A percentile compares a stretch with the other conserved stretches of the same genome.
phyloP scores from a whole-genome alignment of 192 early-diverging fungal species.

The Backusella australiensis region DNA sequence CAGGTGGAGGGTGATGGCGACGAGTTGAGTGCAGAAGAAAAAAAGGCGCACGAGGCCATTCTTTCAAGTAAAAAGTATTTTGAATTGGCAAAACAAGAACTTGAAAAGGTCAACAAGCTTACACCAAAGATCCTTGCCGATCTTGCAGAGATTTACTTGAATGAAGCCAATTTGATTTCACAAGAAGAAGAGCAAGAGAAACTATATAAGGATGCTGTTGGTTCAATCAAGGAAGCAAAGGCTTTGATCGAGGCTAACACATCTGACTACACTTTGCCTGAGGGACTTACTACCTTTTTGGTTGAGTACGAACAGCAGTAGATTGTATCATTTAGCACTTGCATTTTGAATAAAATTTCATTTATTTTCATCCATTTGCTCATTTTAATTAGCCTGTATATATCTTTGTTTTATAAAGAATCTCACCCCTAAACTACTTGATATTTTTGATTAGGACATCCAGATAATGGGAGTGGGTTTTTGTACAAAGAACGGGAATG shows the following conservation, averaged over 20 bases:
- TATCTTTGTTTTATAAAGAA: too few species aligned
- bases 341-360: neutral
- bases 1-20: constrained; percentile 11
- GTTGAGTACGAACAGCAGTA: constrained; percentile 27
- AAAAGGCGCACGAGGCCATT: constrained; percentile 27
- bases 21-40: constrained; percentile 18
- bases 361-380: too few species aligned
- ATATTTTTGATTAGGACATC: neutral
- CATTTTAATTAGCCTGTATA: too few species aligned
- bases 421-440: too few species aligned
- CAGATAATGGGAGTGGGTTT: neutral
- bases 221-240: constrained; percentile 16
- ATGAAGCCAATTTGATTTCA: constrained; percentile 30
- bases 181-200: constrained; percentile 23
- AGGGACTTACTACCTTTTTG: constrained; percentile 32
- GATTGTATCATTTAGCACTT: neutral
- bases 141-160: constrained; percentile 30
- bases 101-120: constrained; percentile 1
- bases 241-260: neutral
- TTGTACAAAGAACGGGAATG: neutral
- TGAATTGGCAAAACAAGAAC: neutral
- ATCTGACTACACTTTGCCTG: constrained; percentile 26
- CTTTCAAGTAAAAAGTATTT: constrained; percentile 18
- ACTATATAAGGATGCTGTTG: constrained; percentile 26
- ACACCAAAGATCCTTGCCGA: constrained; percentile 22